Evolutionary conservation across 352 stramenopile genomes (phyloP).

Genomic region (Globisporangium acanthophoron): DNA sequence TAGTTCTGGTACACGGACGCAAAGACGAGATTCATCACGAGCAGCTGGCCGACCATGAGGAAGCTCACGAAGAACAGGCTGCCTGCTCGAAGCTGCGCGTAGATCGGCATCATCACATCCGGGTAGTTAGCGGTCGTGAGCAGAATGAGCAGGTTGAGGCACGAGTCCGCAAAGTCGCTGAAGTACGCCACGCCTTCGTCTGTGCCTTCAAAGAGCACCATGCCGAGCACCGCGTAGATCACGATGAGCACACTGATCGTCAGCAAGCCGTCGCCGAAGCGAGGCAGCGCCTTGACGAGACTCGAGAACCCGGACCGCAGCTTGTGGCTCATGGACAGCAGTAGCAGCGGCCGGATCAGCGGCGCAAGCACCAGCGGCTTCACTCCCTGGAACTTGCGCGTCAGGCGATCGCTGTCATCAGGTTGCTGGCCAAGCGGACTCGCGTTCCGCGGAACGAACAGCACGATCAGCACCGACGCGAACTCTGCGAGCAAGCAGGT

Average conservation of each 20-base stretch:
- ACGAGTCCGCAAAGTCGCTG: constrained; percentile 37
- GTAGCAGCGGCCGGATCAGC: constrained; percentile 35
- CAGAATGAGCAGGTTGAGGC: constrained; percentile 59
- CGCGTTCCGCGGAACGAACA: constrained; percentile 15
- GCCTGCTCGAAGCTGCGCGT: constrained; percentile 29
- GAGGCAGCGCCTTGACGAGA: constrained; percentile 31
- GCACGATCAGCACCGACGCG: constrained; percentile 31
- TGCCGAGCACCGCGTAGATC: constrained; percentile 50
- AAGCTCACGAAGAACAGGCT: constrained; percentile 71
- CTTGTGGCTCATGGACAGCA: constrained; percentile 50
- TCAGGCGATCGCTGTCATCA: not conserved
- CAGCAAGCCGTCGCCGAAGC: constrained; percentile 38
- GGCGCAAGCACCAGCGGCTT: constrained; percentile 35
- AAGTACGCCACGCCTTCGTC: constrained; percentile 46
- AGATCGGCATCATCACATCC: constrained; percentile 76
- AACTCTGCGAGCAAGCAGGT: constrained; percentile 35
- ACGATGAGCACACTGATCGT: constrained; percentile 43
- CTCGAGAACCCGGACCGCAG: constrained; percentile 42
- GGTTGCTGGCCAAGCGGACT: not conserved
- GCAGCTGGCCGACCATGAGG: constrained; percentile 60
- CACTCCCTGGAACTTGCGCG: constrained; percentile 1
- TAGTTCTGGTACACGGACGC: constrained; percentile 73
- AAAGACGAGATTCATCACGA: constrained; percentile 81
- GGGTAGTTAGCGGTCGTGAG: constrained; percentile 82
- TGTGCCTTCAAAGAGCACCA: constrained; percentile 64